A percentile compares a stretch with the other conserved stretches of the same genome.
phyloP scores from a whole-genome alignment of 2,329 filamentous ascomycete genomes.

The Cladosporium sp. region DNA sequence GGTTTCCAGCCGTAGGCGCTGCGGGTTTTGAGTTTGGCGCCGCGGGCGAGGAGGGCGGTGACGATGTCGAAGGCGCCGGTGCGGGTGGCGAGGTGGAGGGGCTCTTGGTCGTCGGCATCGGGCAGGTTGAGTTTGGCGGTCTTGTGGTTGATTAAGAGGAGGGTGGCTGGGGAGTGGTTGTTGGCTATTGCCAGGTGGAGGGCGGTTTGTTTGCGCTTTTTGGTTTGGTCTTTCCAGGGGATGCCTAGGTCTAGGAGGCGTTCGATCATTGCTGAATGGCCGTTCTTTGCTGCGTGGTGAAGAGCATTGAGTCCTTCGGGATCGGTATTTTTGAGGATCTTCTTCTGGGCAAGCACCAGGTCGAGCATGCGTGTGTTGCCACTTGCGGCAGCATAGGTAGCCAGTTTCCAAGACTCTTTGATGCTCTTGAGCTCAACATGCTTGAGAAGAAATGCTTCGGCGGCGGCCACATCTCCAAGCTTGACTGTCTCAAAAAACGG shows the following conservation, averaged over 20 bases:
- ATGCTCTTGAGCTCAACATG: slow-evolving; percentile 26
- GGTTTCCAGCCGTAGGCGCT: slow-evolving; percentile 27
- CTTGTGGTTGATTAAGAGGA: slow-evolving; percentile 21
- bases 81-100: slow-evolving; percentile 26
- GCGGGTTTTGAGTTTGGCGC: slow-evolving; percentile 20
- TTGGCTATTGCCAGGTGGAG: slow-evolving; percentile 23
- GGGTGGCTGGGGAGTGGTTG: slow-evolving; percentile 17
- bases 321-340: slow-evolving; percentile 21
- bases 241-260: slow-evolving; percentile 21
- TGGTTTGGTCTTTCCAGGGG: slow-evolving; percentile 23
- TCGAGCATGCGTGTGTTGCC: slow-evolving; percentile 26
- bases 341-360: slow-evolving; percentile 21
- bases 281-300: slow-evolving; percentile 23
- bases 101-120: slow-evolving; percentile 23
- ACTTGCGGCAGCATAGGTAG: slow-evolving; percentile 23
- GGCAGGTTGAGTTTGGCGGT: slow-evolving; percentile 21
- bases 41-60: slow-evolving; percentile 19
- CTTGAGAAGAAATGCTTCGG: slow-evolving; percentile 21
- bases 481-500: slow-evolving; percentile 22
- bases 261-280: slow-evolving; percentile 23
- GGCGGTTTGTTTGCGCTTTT: slow-evolving; percentile 21
- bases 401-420: slow-evolving; percentile 25
- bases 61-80: slow-evolving; percentile 22
- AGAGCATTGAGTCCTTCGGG: slow-evolving; percentile 24
- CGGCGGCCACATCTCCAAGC: slow-evolving; percentile 21